These are phyloP conservation scores for Kuraishia ogatae DNA, from an alignment of 805 yeast species.

Conservation along the genomic window DNA sequence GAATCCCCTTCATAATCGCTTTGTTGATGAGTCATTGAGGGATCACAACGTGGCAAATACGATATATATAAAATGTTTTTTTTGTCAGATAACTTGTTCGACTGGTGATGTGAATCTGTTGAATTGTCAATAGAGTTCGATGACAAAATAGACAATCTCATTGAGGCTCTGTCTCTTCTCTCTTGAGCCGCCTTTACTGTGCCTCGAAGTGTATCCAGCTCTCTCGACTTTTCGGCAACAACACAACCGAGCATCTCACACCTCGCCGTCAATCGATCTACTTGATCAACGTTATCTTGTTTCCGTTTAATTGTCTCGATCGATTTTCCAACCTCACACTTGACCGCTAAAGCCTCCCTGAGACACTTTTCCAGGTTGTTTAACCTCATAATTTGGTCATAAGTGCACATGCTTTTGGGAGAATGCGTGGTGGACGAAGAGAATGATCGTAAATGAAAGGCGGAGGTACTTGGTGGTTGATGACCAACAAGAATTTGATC, in stretches of 20 bases:
- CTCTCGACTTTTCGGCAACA: not conserved
- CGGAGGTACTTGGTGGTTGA: not conserved
- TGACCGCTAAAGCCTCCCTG: not conserved
- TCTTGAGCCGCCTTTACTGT: not conserved
- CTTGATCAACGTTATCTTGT: not conserved
- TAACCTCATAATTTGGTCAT: constrained; percentile 32
- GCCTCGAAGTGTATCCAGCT: not conserved
- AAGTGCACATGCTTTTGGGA: constrained; percentile 21
- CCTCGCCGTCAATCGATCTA: not conserved
- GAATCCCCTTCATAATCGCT: not conserved
- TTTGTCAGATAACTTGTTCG: no score
- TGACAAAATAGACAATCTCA: not conserved
- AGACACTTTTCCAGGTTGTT: constrained; percentile 28
- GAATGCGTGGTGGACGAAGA: constrained; percentile 2
- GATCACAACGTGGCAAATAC: no score
- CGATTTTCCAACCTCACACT: not conserved
- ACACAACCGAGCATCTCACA: not conserved
- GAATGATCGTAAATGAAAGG: not conserved
- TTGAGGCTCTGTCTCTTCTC: not conserved
- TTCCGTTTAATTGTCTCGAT: not conserved
- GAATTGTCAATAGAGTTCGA: no score
- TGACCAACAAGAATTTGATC: not conserved
- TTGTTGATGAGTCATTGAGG: no score
- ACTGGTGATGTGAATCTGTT: no score
- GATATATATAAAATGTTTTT: no score